Conservation (phyloP, 2,329 filamentous ascomycete species). For the Colletotrichum sp. region DNA sequence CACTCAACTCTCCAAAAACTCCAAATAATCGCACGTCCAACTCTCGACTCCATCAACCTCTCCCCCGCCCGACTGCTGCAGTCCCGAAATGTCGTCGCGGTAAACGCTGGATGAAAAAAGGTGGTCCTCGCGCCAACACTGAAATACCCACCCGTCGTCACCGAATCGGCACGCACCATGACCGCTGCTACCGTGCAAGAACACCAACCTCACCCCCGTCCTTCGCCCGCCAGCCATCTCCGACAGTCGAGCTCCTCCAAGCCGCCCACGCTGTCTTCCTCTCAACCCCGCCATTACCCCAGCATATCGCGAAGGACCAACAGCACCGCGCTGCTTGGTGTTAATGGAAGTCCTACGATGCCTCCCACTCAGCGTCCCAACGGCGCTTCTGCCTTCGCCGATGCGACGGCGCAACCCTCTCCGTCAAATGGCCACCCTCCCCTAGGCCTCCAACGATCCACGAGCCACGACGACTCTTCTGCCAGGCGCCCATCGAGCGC, state of each 20-base stretch:
- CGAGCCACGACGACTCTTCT: slow-evolving; percentile 14
- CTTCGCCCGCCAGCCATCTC: slow-evolving; percentile 12
- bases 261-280: slow-evolving; percentile 3
- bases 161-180: slow-evolving; percentile 7
- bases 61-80: slow-evolving; percentile 5
- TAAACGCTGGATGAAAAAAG: background rate
- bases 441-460: slow-evolving; percentile 19
- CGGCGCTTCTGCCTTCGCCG: slow-evolving; percentile 11
- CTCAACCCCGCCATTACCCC: slow-evolving; percentile 15
- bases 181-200: slow-evolving; percentile 17
- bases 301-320: slow-evolving; percentile 19
- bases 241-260: slow-evolving; percentile 18
- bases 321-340: slow-evolving; percentile 20
- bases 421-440: background rate
- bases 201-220: background rate
- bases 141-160: background rate
- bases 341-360: slow-evolving; percentile 20
- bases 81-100: slow-evolving; percentile 14
- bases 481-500: slow-evolving; percentile 51
- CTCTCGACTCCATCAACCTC: background rate
- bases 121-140: slow-evolving; percentile 9
- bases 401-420: slow-evolving; percentile 13
- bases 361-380: slow-evolving; percentile 6
- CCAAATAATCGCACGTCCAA: slow-evolving; percentile 16
- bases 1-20: slow-evolving; percentile 18